Percentiles rank a stretch among this genome's conserved stretches.
Conservation (phyloP, 2,329 filamentous ascomycete genomes). For the Colletotrichum aenigma region DNA sequence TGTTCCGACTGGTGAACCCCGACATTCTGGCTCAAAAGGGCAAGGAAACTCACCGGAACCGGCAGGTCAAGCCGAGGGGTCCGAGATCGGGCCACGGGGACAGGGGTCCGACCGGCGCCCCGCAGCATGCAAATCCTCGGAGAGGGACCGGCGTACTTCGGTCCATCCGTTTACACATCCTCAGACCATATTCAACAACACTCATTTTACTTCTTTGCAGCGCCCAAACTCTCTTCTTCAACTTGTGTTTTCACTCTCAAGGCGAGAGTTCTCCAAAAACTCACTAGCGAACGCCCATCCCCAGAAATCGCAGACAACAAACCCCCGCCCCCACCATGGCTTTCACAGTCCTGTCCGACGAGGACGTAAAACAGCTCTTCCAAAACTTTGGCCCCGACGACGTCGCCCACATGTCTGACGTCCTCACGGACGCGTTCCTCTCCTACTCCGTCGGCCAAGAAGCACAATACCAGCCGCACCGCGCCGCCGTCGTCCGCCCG, state of each 20-base stretch:
- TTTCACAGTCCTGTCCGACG: slow-evolving; percentile 64
- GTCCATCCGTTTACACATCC: not conserved
- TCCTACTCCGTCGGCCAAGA: slow-evolving; percentile 69
- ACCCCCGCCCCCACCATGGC: slow-evolving; percentile 45
- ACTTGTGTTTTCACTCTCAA: rapidly evolving
- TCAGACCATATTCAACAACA: not conserved
- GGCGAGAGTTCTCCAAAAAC: too few species aligned
- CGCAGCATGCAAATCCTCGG: not conserved
- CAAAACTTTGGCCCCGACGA: slow-evolving; percentile 57
- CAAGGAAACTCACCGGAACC: not conserved
- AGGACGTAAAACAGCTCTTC: slow-evolving; percentile 58
- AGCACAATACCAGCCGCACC: slow-evolving; percentile 64
- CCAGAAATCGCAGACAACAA: not conserved
- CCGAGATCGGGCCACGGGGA: slow-evolving; percentile 14
- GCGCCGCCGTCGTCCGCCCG: slow-evolving; percentile 63
- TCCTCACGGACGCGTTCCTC: slow-evolving; percentile 63
- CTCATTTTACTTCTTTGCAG: not conserved
- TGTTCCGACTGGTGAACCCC: not conserved
- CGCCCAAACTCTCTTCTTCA: not conserved
- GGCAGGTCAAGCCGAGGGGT: slow-evolving; percentile 2
- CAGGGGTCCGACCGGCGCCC: slow-evolving; percentile 11
- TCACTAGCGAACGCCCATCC: not conserved
- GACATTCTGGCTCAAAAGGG: not conserved
- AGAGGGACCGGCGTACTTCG: not conserved
- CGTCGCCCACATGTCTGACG: slow-evolving; percentile 59